Evolutionary conservation across 306 rosid genomes (phyloP), one percentile per base, ranked within the genome.

Genomic region (Datisca glomerata): DNA sequence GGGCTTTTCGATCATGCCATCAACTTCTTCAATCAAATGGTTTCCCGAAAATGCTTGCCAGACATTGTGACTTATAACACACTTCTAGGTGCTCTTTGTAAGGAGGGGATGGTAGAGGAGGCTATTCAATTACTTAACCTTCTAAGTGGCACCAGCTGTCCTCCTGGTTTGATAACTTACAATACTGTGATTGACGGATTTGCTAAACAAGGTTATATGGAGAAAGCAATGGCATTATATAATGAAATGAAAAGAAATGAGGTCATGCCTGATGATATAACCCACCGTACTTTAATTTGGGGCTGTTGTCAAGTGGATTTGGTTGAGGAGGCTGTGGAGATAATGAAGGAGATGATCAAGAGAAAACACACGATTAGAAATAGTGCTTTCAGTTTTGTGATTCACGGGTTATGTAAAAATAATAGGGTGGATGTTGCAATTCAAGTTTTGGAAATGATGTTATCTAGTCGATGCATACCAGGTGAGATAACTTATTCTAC

Each of bases 41-140:
- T 87, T 60, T 51, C 78, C 18, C 61, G 63, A 8, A 65, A 68
- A 27, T 67, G 93, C 56, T 69, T 58, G 23, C 93, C 94, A 0
- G 94, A 87, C 67, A 79, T 79, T 60, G 37, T 87, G 14, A 82
- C 94, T 12, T 82, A 82, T 41, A 87, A 87, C 63, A 82, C 80
- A 16, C 78, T 87, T 44, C 63, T 87, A 25, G 79, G 75, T 20
- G 76, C 89, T 41, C 57, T 87, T 48, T 67, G 85, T 42, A 87
- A 70, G 57, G 89, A 71, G 52, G 94, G 93, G 28, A 60, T 76
- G 80, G 53, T 82, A 22, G 78, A 76, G 18, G 93, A 79, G 69
- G 82, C 76, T 28, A 44, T 76, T 55, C 59, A 60, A 46, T 62
- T 87, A 31, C 76, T 82, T 34, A 20, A 53, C 46, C 40, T 57